Base-by-base conservation (phyloP, 345 rosid genomes). In the Ceriops zippeliana region DNA sequence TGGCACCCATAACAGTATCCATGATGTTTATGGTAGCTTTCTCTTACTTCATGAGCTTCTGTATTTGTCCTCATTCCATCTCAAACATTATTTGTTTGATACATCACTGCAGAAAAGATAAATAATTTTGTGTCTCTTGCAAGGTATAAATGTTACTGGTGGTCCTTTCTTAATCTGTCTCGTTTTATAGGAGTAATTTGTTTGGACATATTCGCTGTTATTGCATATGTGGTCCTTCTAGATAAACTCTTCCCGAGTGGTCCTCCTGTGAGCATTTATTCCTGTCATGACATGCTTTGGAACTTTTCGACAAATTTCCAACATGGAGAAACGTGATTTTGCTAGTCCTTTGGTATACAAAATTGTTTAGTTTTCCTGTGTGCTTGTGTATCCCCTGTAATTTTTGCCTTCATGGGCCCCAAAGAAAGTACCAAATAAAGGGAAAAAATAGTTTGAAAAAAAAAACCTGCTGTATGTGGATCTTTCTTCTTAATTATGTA, bases 151-250 rank as follows among this genome's bases (percentile, higher is more conserved):
- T 54, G 34, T 49, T 64, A 66, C 30, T 56, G 59, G 9, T 75
- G 78, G 75, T 68, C 75, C 74, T 71, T 70, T 30, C 59, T 59
- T 52, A 56, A 38, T 30, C 53, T 38, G 63, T 66, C 61, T 62
- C 65, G 47, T 75, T 65, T 68, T 73, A 65, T 49, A 68, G 49
- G 19, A 62, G 37, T 66, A 72, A 58, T 66, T 46, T 63, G 58
- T 58, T 68, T 63, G 31, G 62, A 66, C 51, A 63, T 57, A 68
- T 56, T 53, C 47, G 63, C 69, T 66, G 22, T 62, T 63, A 49
- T 37, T 66, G 70, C 35, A 52, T 27, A 65, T 62, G 81, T 77
- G 83, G 80, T 81, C 87, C 83, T 73, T 19, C 28, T 75, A 19
- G 66, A 71, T 72, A 10, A 28, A 59, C 61, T 49, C 66, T 77